These are phyloP conservation scores for Candida corydali DNA, from an alignment of 805 yeast species.

Conservation along the genomic window DNA sequence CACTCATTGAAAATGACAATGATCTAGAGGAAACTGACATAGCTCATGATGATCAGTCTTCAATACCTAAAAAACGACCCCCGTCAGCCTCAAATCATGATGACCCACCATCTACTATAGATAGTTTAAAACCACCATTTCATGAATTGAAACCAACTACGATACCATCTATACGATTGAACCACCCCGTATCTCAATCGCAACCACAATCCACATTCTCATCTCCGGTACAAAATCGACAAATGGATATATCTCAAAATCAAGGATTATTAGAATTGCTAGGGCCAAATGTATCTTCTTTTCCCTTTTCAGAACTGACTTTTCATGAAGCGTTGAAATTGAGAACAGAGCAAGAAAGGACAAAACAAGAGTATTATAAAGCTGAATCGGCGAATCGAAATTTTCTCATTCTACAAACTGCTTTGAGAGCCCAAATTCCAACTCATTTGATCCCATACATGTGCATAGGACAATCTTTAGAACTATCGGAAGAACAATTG, in stretches of 20 bases:
- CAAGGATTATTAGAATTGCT: constrained; percentile 34
- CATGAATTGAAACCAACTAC: constrained; percentile 3
- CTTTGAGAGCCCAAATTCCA: constrained; percentile 61
- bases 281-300: constrained; percentile 49
- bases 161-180: neutral
- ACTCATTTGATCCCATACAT: constrained; percentile 57
- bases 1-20: constrained; percentile 28
- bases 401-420: constrained; percentile 58
- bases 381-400: constrained; percentile 60
- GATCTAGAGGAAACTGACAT: neutral
- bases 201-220: neutral
- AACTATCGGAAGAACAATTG: constrained; percentile 13
- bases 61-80: neutral
- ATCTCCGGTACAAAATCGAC: constrained; percentile 2
- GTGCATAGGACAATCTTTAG: constrained; percentile 35
- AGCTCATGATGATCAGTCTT: too few relatives aligned
- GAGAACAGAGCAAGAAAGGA: constrained; percentile 69
- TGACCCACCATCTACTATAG: too few relatives aligned
- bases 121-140: constrained; percentile 1
- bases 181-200: constrained; percentile 1
- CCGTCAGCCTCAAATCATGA: neutral
- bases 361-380: constrained; percentile 74
- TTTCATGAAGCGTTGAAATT: constrained; percentile 55
- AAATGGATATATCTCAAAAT: neutral
- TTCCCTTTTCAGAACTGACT: constrained; percentile 58